Evolutionary conservation across 1,139 yeast species (phyloP), one percentile per base, ranked within the genome.

Genomic region (Debaryomyces sp.): DNA sequence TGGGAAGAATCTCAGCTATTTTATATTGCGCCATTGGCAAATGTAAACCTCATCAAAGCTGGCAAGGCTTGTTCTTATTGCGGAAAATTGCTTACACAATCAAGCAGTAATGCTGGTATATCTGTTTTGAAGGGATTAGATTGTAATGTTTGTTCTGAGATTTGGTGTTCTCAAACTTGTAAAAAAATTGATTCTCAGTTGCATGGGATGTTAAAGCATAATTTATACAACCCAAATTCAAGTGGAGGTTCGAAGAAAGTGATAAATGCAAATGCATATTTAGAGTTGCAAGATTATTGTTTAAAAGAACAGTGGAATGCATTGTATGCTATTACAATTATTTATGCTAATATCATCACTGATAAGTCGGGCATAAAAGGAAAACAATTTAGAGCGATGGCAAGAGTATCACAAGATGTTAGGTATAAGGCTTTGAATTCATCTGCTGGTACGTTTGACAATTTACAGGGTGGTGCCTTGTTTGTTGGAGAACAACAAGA

Each of bases 51-150:
- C 50, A 81, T 89, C 54, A 77, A 80, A 45, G 64, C 70, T 17
- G 92, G 95, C 0, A 82, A 82, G 57, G 90, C 92, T 4, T 92
- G 98, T 64, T 77, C 92, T 1, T 79, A 80, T 59, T 92, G 98
- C 71, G 92, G 96, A 1, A 77, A 79, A 41, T 75, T 87, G 3
- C 68, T 87, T 42, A 76, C 78, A 24, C 62, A 61, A 45, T 46
- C 61, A 3, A 47, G 54, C 3, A 64, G 62, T 18, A 57, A 56
- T 12, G 53, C 68, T 9, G 62, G 66, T 7, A 48, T 72, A 59
- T 54, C 64, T 2, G 66, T 77, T 12, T 67, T 75, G 52, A 75
- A 73, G 55, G 87, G 89, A 2, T 73, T 87, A 46, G 89, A 85
- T 54, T 89, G 96, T 62, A 76, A 80, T 49, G 75, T 78, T 13